phyloP scores from a whole-genome alignment of 176 grass and related monocot genomes.

The Oropetium thomaeum region DNA sequence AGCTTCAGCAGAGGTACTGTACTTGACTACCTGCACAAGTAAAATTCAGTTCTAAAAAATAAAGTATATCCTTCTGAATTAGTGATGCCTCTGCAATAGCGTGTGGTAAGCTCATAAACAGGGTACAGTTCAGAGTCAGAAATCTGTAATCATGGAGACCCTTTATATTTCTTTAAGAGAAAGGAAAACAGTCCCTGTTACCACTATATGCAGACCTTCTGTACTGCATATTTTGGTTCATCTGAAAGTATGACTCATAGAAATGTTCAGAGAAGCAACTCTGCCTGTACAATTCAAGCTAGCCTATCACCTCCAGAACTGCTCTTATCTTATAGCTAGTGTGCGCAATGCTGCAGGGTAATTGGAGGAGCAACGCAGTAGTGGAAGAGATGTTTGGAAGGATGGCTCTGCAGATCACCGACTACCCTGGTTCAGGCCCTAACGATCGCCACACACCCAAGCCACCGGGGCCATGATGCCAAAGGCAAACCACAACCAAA shows the following conservation, averaged over 20 bases:
- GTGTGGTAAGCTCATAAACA: not conserved
- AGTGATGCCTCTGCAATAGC: not conserved
- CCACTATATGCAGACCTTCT: not conserved
- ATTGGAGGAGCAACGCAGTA: not conserved
- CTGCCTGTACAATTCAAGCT: not conserved
- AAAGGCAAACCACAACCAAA: not conserved
- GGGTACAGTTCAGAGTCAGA: not conserved
- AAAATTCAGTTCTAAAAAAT: not conserved
- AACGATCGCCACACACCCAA: conserved; percentile 68
- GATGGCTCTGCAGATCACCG: conserved; percentile 47
- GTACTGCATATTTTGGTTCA: not conserved
- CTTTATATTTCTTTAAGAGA: too few relatives aligned
- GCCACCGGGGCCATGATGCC: conserved; percentile 38
- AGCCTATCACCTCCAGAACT: not conserved
- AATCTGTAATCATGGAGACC: not conserved
- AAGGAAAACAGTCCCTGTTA: too few relatives aligned
- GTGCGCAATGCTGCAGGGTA: conserved; percentile 15
- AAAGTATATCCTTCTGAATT: not conserved
- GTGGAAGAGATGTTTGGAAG: conserved; percentile 47
- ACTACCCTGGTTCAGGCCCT: conserved; percentile 53
- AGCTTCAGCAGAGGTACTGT: conserved; percentile 37
- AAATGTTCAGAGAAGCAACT: not conserved
- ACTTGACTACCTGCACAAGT: not conserved
- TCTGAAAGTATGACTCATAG: not conserved
- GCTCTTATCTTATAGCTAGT: not conserved